These are phyloP conservation scores for Cordyceps cicadae DNA, from an alignment of 2,329 filamentous ascomycete species.

Conservation along the genomic window DNA sequence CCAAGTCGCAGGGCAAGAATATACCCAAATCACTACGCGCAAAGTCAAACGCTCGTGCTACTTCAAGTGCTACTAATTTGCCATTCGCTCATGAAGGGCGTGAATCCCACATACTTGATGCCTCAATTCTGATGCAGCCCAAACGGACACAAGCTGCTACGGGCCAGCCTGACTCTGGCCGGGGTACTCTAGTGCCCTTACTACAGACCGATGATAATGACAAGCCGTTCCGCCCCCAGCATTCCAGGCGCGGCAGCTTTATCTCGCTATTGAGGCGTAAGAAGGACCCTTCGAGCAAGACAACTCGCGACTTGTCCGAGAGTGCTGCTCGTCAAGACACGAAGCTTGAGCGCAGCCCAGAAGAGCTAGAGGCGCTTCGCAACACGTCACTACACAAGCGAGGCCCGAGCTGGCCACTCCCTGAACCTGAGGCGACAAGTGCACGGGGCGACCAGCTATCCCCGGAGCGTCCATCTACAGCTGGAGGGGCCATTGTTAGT, in stretches of 20 bases:
- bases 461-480: slow-evolving; percentile 26
- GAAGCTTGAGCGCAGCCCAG: slow-evolving; percentile 48
- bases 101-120: slow-evolving; percentile 50
- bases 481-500: slow-evolving; percentile 21
- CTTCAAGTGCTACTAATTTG: slow-evolving; percentile 16
- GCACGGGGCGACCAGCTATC: slow-evolving; percentile 21
- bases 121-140: slow-evolving; percentile 37
- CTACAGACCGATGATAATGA: slow-evolving; percentile 17
- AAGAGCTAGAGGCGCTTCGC: slow-evolving; percentile 42
- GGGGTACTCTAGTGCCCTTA: slow-evolving; percentile 24
- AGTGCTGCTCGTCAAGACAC: slow-evolving; percentile 56
- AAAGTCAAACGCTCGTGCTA: slow-evolving; percentile 8
- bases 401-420: slow-evolving; percentile 27
- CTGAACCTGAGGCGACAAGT: slow-evolving; percentile 23
- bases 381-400: slow-evolving; percentile 25
- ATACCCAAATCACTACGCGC: slow-evolving; percentile 21
- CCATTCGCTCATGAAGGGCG: slow-evolving; percentile 40
- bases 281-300: slow-evolving; percentile 39
- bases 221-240: slow-evolving; percentile 19
- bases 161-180: slow-evolving; percentile 33
- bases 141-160: slow-evolving; percentile 5
- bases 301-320: slow-evolving; percentile 46
- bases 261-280: slow-evolving; percentile 58
- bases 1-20: neutral
- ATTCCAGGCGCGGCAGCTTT: slow-evolving; percentile 40